A percentile compares a stretch with the other conserved stretches of the same genome.
Evolutionary conservation across 345 rosid species (phyloP).

Genomic region (Moringa oleifera): DNA sequence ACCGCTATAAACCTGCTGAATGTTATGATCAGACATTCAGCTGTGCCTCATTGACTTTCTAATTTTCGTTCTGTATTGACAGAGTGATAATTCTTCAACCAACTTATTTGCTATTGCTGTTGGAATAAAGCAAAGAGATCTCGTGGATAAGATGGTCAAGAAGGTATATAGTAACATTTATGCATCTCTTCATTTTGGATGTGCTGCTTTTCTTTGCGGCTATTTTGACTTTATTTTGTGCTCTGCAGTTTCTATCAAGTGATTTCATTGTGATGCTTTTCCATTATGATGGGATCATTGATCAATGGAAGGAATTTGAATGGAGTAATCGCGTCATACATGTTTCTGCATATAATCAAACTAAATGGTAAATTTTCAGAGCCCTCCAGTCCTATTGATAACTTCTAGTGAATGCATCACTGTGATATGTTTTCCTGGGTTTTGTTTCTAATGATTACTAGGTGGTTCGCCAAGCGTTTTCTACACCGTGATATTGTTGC

Average conservation of each 20-base stretch:
- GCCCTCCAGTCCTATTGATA: too few relatives aligned
- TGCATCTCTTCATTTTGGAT: not conserved
- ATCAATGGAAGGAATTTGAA: slow-evolving; percentile 60
- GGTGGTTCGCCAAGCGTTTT: slow-evolving; percentile 95
- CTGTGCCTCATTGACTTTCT: too few relatives aligned
- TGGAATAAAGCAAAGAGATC: slow-evolving; percentile 62
- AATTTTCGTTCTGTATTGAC: slow-evolving; percentile 5
- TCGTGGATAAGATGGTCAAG: slow-evolving; percentile 55
- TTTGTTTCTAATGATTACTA: slow-evolving; percentile 14
- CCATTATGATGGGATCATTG: slow-evolving; percentile 70
- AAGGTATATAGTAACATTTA: slow-evolving; percentile 46
- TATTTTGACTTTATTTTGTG: not conserved
- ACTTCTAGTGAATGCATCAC: too few relatives aligned
- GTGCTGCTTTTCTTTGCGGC: slow-evolving; percentile 1
- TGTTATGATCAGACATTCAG: too few relatives aligned
- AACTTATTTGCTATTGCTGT: slow-evolving; percentile 71
- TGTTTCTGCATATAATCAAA: slow-evolving; percentile 63
- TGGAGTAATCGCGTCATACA: slow-evolving; percentile 67
- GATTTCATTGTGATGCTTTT: slow-evolving; percentile 70
- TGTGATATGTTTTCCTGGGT: not conserved
- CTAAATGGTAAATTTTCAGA: slow-evolving; percentile 91
- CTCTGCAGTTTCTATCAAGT: slow-evolving; percentile 49
- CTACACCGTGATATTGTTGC: slow-evolving; percentile 43
- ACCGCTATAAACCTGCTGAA: too few relatives aligned
- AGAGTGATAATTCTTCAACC: slow-evolving; percentile 39